Evolutionary conservation across 2,329 filamentous ascomycete species (phyloP), one percentile per base, ranked within the genome.

Genomic region (Cercospora sojina): DNA sequence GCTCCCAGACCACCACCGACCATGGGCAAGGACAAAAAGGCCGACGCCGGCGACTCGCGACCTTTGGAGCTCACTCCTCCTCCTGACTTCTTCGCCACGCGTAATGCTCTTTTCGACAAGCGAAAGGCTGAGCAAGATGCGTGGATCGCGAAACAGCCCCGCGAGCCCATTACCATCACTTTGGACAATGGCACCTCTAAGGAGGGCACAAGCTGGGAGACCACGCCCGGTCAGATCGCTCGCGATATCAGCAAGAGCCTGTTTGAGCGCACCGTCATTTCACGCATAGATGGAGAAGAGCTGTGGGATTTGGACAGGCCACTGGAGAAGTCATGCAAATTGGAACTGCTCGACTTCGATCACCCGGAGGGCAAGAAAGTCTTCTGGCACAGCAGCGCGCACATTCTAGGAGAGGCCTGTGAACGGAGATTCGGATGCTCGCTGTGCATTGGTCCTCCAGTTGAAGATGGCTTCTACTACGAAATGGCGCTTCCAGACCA

Each of bases 301-400:
- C 84, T 98, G 10, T 99, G 94, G 95, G 95, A 99, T 81, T 82
- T 99, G 71, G 92, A 94, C 76, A 85, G 95, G 63, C 94, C 94
- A 5, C 82, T 99, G 38, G 95, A 98, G 84, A 88, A 88, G 80
- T 92, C 89, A 82, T 95, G 92, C 83, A 90, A 87, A 73, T 86
- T 99, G 29, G 90, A 93, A 75, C 85, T 97, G 62, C 85, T 98
- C 70, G 89, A 91, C 70, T 99, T 98, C 74, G 89, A 92, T 59
- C 82, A 90, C 78, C 78, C 79, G 4, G 80, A 91, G 81, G 94
- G 92, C 75, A 93, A 95, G 82, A 92, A 92, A 79, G 94, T 98
- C 64, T 99, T 97, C 83, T 99, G 94, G 94, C 95, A 98, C 80
- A 96, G 92, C 20, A 94, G 90, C 74, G 95, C 95, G 53, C 95